phyloP scores from a whole-genome alignment of 345 rosid genomes.

The Sonneratia alba region DNA sequence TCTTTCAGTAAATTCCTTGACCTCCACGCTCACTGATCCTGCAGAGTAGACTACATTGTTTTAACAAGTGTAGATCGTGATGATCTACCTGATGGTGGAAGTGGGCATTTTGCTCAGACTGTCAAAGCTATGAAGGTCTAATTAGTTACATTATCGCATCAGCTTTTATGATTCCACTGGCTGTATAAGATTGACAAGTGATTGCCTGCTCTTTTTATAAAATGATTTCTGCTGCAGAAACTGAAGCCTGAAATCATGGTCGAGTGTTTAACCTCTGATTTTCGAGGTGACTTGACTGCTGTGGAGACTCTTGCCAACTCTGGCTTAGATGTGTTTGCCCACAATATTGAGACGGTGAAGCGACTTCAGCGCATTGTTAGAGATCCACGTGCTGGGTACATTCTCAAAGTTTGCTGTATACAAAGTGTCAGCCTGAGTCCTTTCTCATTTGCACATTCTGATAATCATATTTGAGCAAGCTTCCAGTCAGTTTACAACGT shows the following conservation, averaged over 20 bases:
- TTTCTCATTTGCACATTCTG: background rate
- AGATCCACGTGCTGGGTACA: slow-evolving; percentile 98
- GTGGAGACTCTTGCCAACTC: slow-evolving; percentile 68
- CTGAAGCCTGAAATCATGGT: slow-evolving; percentile 91
- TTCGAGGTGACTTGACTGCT: slow-evolving; percentile 81
- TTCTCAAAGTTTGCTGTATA: background rate
- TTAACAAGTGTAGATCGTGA: slow-evolving; percentile 97
- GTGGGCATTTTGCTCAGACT: slow-evolving; percentile 94
- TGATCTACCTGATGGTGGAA: slow-evolving; percentile 95
- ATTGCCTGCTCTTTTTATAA: background rate
- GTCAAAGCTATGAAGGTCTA: slow-evolving; percentile 83
- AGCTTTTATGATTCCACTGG: background rate
- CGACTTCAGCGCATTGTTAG: slow-evolving; percentile 91
- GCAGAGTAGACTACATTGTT: slow-evolving; percentile 94
- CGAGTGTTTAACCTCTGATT: slow-evolving; percentile 95
- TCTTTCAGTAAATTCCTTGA: background rate
- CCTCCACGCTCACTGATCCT: slow-evolving; percentile 5
- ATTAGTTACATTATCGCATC: background rate
- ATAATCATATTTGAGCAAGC: background rate
- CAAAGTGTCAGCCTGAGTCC: background rate
- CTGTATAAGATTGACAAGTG: background rate
- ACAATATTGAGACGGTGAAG: slow-evolving; percentile 90
- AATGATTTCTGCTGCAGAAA: slow-evolving; percentile 33
- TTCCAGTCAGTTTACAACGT: background rate
- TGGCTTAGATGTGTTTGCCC: slow-evolving; percentile 94